A percentile compares a stretch with the other conserved stretches of the same genome.
Evolutionary conservation across 108 stramenopile species (phyloP).

Genomic region (Nitzschia palea): DNA sequence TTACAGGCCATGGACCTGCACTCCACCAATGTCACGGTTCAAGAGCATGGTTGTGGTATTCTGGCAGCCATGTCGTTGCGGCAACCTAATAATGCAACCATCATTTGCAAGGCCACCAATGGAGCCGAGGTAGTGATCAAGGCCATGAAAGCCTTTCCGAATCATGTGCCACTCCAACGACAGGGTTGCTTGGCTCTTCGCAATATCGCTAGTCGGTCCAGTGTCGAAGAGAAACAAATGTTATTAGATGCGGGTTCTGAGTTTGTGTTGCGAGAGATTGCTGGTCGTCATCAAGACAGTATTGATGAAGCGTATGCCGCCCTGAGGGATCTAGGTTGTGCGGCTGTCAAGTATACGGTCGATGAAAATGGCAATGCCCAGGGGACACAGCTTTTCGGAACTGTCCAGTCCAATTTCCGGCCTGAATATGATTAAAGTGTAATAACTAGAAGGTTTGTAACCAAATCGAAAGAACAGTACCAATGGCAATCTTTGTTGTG

Average conservation of each 20-base stretch:
- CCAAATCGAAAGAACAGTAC: background rate
- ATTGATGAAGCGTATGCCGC: slow-evolving; percentile 93
- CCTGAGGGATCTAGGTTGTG: slow-evolving; percentile 81
- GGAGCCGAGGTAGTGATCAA: slow-evolving; percentile 38
- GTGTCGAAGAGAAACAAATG: background rate
- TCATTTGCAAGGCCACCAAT: slow-evolving; percentile 42
- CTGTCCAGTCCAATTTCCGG: slow-evolving; percentile 42
- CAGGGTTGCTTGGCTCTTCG: slow-evolving; percentile 86
- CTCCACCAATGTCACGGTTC: slow-evolving; percentile 29
- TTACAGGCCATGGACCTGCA: slow-evolving; percentile 53
- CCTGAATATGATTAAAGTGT: slow-evolving; percentile 29
- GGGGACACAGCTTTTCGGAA: slow-evolving; percentile 34
- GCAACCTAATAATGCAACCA: slow-evolving; percentile 68
- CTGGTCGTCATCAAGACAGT: slow-evolving; percentile 73
- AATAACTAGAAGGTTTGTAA: background rate
- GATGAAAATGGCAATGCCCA: slow-evolving; percentile 42
- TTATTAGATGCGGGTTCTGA: slow-evolving; percentile 79
- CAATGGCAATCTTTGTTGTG: background rate
- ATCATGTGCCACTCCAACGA: slow-evolving; percentile 63
- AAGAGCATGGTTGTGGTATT: slow-evolving; percentile 87
- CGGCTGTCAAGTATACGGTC: slow-evolving; percentile 49
- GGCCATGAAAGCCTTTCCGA: slow-evolving; percentile 73
- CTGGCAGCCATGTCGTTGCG: slow-evolving; percentile 87
- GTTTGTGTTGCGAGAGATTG: slow-evolving; percentile 62
- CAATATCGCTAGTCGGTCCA: slow-evolving; percentile 75